These are phyloP conservation scores for Chlamydomonas sp. DNA, from an alignment of 139 green algal species.

Conservation along the genomic window DNA sequence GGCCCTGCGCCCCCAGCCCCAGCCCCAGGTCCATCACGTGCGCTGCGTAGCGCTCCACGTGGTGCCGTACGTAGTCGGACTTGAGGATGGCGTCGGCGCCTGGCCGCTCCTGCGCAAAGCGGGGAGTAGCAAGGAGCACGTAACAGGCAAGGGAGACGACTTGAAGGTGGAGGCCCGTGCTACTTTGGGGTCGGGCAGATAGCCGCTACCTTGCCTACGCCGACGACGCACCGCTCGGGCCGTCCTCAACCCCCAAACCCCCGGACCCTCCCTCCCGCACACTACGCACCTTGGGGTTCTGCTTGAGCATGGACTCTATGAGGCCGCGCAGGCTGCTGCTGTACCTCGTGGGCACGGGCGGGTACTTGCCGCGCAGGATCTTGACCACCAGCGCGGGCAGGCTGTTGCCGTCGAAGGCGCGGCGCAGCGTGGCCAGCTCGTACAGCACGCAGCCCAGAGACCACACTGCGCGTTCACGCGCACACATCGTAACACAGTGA, in stretches of 20 bases:
- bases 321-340: constrained; percentile 49
- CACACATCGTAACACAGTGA: too few species aligned
- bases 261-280: not conserved
- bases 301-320: constrained; percentile 68
- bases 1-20: not conserved
- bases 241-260: too few species aligned
- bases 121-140: not conserved
- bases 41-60: constrained; percentile 57
- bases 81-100: constrained; percentile 57
- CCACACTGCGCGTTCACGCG: constrained; percentile 52
- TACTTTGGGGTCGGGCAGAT: too few species aligned
- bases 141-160: too few species aligned
- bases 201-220: not conserved
- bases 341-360: constrained; percentile 66
- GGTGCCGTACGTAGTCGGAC: constrained; percentile 45
- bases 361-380: constrained; percentile 68
- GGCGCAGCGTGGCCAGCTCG: constrained; percentile 68
- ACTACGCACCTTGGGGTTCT: constrained; percentile 60
- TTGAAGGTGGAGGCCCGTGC: too few species aligned
- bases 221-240: not conserved
- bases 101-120: constrained; percentile 45
- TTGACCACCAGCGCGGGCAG: constrained; percentile 64
- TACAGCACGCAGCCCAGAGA: constrained; percentile 78
- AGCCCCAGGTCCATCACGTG: constrained; percentile 48
- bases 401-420: constrained; percentile 66